phyloP scores from a whole-genome alignment of 2,329 filamentous ascomycete genomes.

The Hymenoscyphus albidus region DNA sequence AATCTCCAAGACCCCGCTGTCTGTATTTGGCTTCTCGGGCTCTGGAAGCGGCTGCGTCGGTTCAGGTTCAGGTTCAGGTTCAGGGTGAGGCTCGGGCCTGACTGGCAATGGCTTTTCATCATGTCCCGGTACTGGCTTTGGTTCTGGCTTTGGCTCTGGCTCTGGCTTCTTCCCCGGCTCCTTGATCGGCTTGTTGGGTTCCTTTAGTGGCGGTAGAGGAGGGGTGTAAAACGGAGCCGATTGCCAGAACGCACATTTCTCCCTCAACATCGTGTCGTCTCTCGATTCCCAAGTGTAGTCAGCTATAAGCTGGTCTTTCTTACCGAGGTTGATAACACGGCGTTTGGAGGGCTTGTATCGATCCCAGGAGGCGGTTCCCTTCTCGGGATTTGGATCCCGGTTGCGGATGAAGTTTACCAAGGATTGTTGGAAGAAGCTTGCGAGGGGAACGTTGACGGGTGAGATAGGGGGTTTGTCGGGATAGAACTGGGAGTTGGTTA shows the following conservation, averaged over 20 bases:
- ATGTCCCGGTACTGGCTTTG: neutral
- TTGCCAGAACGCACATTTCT: neutral
- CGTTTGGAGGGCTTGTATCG: neutral
- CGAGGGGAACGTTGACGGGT: neutral
- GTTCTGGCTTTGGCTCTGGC: neutral
- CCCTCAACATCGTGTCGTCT: neutral
- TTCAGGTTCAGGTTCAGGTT: no score
- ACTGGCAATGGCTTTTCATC: no score
- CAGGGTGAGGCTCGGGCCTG: no score
- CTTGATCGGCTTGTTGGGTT: neutral
- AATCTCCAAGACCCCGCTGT: no score
- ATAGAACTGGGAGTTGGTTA: neutral
- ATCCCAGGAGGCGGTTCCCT: neutral
- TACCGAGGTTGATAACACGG: neutral
- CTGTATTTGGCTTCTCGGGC: no score
- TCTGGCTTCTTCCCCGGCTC: neutral
- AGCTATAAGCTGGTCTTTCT: neutral
- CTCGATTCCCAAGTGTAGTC: neutral
- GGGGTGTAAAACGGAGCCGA: neutral
- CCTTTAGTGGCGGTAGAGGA: neutral
- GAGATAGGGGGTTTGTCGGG: neutral
- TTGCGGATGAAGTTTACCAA: neutral
- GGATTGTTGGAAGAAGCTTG: neutral
- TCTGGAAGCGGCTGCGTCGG: no score
- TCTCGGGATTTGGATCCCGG: neutral